These are phyloP conservation scores for Niebla homalea DNA, from an alignment of 495 filamentous ascomycete species.

Conservation along the genomic window DNA sequence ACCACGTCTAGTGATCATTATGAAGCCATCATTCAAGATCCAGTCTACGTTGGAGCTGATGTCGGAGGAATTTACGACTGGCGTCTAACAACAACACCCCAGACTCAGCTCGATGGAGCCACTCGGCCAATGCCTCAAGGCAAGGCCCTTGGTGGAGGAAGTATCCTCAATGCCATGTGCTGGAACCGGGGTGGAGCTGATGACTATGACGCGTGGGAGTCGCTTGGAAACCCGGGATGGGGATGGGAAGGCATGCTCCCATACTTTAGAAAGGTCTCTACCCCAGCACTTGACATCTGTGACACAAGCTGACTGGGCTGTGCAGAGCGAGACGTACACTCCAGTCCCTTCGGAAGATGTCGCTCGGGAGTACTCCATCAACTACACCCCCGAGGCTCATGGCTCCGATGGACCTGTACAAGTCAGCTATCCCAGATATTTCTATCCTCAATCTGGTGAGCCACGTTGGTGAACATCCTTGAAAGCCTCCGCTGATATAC, in stretches of 20 bases:
- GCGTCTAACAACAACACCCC: slow-evolving; percentile 18
- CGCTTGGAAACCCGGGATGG: slow-evolving; percentile 51
- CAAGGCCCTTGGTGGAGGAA: slow-evolving; percentile 22
- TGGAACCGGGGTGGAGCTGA: slow-evolving; percentile 26
- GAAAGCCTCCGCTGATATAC: slow-evolving; percentile 2
- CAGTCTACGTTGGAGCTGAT: slow-evolving; percentile 19
- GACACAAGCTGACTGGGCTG: neutral
- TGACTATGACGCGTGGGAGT: slow-evolving; percentile 44
- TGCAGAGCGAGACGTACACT: slow-evolving; percentile 21
- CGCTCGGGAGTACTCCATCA: slow-evolving; percentile 16
- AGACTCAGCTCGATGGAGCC: slow-evolving; percentile 19
- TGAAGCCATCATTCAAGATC: slow-evolving; percentile 18
- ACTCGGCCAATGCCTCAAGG: slow-evolving; percentile 21
- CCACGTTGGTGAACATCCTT: neutral
- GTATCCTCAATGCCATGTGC: slow-evolving; percentile 23
- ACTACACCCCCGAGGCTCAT: slow-evolving; percentile 33
- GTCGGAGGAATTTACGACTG: slow-evolving; percentile 22
- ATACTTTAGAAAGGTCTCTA: slow-evolving; percentile 35
- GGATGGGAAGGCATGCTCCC: slow-evolving; percentile 43
- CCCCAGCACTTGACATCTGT: neutral
- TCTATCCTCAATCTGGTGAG: slow-evolving; percentile 21
- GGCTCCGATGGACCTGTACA: slow-evolving; percentile 32
- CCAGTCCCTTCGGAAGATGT: slow-evolving; percentile 18
- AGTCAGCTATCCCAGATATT: slow-evolving; percentile 33
- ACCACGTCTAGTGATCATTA: slow-evolving; percentile 16